These are phyloP conservation scores for Zanthoxylum bungeanum DNA, from an alignment of 345 rosid genomes.

Conservation along the genomic window DNA sequence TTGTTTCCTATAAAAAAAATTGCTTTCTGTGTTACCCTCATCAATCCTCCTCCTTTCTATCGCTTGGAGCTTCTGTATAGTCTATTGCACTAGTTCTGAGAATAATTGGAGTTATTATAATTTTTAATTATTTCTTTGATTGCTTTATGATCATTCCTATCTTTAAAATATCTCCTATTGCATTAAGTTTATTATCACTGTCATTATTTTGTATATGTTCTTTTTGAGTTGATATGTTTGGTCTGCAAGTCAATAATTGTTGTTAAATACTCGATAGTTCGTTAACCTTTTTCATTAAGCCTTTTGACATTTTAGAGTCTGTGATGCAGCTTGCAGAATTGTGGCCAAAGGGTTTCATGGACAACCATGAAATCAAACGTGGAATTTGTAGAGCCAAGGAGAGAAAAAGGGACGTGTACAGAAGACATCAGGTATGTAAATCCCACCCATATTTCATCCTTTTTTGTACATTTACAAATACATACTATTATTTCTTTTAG, in stretches of 20 bases:
- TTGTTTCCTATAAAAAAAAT: too few species aligned
- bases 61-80: neutral
- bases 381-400: constrained; percentile 90
- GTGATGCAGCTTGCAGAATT: constrained; percentile 70
- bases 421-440: constrained; percentile 40
- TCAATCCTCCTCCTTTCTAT: too few species aligned
- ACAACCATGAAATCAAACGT: constrained; percentile 84
- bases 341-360: constrained; percentile 87
- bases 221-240: neutral
- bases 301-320: constrained; percentile 22
- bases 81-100: neutral
- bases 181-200: neutral
- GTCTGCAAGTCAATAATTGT: neutral
- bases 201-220: neutral
- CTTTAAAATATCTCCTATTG: neutral
- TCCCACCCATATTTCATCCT: neutral
- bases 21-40: too few species aligned
- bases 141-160: neutral
- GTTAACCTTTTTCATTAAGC: constrained; percentile 12
- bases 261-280: neutral
- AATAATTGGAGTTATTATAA: neutral
- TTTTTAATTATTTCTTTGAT: constrained; percentile 4
- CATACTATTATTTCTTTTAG: neutral
- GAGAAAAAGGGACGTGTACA: constrained; percentile 47
- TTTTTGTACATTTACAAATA: neutral